Base-by-base conservation (phyloP, 2,329 filamentous ascomycete genomes). In the Arachnopeziza araneosa region DNA sequence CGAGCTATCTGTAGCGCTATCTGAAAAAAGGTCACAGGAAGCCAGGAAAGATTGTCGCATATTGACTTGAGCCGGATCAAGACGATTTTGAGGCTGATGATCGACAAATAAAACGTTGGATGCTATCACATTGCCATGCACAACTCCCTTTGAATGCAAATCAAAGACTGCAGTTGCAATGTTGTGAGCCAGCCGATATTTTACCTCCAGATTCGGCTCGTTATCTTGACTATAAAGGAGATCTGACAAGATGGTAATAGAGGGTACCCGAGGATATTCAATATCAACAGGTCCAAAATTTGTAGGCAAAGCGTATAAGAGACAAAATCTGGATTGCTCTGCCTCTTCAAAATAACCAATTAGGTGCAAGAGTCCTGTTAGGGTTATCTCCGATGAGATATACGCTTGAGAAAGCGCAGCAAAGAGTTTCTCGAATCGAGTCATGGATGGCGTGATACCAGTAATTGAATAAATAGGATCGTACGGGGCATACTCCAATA, bases 281-380 rank as follows among this genome's bases (percentile, higher is more conserved):
- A 82, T 79, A 2, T 80, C 79, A 10, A 85, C 78, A 10, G 84
- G 77, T 63, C 83, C 81, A 73, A 90, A 88, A 9, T 81, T 78
- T 1, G 82, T 79, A 1, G 89, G 89, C 30, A 93, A 83, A 55
- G 89, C 86, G 68, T 91, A 93, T 12, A 93, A 81, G 12, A 93
- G 78, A 5, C 89, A 90, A 57, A 91, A 83, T 10, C 90, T 81
- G 0, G 89, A 86, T 57, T 83, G 78, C 21, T 84, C 81, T 57
- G 88, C 79, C 67, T 93, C 89, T 70, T 93, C 89, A 67, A 91
- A 91, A 69, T 91, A 93, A 1, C 83, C 85, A 14, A 88, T 74
- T 52, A 88, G 75, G 23, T 81, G 79, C 19, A 85, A 83, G 10
- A 87, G 68, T 64, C 89, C 79, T 70, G 71, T 64, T 81, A 86